Evolutionary conservation across 176 grass and related monocot genomes (phyloP).

Genomic region (Oryza rufipogon): DNA sequence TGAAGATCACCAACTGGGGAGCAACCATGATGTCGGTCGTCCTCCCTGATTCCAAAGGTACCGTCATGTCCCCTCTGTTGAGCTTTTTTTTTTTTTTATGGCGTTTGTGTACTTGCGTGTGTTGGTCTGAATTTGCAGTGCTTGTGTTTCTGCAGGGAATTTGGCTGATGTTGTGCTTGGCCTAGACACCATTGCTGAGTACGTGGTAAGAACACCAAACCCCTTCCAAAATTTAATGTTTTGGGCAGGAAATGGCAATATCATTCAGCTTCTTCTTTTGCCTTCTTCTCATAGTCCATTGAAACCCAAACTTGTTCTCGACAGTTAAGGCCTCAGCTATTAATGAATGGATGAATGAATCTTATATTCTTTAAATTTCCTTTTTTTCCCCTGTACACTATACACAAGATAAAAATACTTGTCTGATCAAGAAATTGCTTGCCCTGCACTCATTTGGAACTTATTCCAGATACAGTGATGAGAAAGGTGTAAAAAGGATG

Average conservation of each 20-base stretch:
- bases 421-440: not conserved
- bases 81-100: too few relatives aligned
- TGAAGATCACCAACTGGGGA: constrained; percentile 80
- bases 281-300: not conserved
- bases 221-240: not conserved
- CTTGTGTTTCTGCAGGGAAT: constrained; percentile 56
- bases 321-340: not conserved
- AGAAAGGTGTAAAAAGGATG: not conserved
- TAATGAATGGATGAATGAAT: not conserved
- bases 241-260: not conserved
- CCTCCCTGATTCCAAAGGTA: constrained; percentile 78
- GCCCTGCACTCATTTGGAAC: not conserved
- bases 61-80: not conserved
- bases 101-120: not conserved
- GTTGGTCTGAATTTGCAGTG: not conserved
- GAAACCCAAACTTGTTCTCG: not conserved
- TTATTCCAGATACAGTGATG: not conserved
- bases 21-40: constrained; percentile 65
- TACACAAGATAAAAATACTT: not conserved
- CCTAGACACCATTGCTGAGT: constrained; percentile 69
- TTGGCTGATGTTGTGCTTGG: constrained; percentile 83
- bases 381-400: too few relatives aligned
- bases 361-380: too few relatives aligned
- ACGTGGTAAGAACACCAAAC: constrained; percentile 63
- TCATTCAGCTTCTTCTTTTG: not conserved